Percentiles rank a stretch among this genome's conserved stretches.
phyloP scores from a whole-genome alignment of 169 alveolate genomes.

The Besnoitia besnoiti region DNA sequence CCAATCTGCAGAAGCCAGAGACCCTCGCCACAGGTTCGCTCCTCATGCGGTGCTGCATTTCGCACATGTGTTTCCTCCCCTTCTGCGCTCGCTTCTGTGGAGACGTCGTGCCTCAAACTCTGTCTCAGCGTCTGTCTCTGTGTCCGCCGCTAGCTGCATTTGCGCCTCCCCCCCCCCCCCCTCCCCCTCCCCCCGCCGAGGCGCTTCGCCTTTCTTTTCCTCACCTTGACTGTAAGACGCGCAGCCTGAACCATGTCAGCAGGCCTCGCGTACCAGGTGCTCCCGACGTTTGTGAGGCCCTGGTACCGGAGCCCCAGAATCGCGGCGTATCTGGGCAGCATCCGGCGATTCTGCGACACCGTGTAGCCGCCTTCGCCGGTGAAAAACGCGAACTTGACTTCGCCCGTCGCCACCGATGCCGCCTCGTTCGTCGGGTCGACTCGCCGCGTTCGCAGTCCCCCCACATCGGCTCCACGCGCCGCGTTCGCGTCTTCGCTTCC shows the following conservation, averaged over 20 bases:
- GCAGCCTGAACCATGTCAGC: neutral
- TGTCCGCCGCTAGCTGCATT: too few species aligned
- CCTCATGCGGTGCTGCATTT: too few species aligned
- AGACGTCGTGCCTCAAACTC: too few species aligned
- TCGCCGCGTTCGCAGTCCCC: neutral
- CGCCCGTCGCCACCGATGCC: neutral
- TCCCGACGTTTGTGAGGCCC: neutral
- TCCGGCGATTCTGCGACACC: neutral
- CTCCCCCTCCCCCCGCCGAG: too few species aligned
- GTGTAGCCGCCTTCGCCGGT: neutral
- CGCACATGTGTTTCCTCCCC: too few species aligned
- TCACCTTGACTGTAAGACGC: neutral
- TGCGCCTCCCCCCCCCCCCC: too few species aligned
- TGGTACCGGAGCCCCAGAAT: neutral
- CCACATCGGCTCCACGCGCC: neutral
- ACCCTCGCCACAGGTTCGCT: too few species aligned
- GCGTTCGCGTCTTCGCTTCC: neutral
- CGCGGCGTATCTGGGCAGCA: neutral
- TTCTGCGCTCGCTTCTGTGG: too few species aligned
- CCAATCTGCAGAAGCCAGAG: neutral
- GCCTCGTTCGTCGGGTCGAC: neutral
- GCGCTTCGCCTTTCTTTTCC: neutral
- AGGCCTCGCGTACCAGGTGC: neutral
- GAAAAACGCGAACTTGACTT: neutral
- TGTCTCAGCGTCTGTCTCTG: too few species aligned